Conservation (phyloP, 805 yeast species). For the Starmerella roubikii region DNA sequence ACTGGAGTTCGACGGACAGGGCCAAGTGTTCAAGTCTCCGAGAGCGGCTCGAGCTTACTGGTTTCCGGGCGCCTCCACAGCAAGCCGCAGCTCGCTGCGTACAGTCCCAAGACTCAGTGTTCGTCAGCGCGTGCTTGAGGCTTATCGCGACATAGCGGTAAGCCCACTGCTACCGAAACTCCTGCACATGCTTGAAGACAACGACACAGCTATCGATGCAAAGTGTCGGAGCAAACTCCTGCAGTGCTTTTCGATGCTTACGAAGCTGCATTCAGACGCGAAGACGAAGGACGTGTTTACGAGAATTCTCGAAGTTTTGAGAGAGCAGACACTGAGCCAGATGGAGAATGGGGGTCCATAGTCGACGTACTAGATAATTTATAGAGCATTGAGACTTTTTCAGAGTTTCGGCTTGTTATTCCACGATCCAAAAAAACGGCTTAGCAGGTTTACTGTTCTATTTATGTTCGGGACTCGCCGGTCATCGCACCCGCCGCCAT, state of each 20-base stretch:
- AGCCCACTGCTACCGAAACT: conserved; percentile 20
- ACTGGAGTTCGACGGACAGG: conserved; percentile 34
- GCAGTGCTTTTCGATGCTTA: conserved; percentile 50
- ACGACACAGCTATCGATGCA: neutral
- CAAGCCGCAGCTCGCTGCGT: conserved; percentile 9
- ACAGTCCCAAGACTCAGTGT: conserved; percentile 13
- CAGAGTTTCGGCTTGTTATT: no score
- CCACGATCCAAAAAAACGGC: no score
- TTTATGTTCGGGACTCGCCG: no score
- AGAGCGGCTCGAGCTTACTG: conserved; percentile 30
- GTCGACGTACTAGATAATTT: no score
- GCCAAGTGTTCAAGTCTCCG: conserved; percentile 26
- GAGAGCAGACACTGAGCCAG: no score
- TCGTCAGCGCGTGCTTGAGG: conserved; percentile 23
- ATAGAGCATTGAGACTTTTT: no score
- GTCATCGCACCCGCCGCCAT: no score
- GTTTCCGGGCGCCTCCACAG: conserved; percentile 20
- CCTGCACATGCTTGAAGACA: neutral
- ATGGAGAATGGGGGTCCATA: no score
- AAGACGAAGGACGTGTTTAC: neutral
- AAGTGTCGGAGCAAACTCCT: conserved; percentile 27
- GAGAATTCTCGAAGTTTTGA: neutral
- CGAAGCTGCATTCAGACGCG: conserved; percentile 30
- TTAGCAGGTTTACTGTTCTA: no score
- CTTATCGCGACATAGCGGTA: conserved; percentile 27